These are phyloP conservation scores for Plenodomus lindquistii DNA, from an alignment of 2,329 filamentous ascomycete genomes.

Conservation along the genomic window DNA sequence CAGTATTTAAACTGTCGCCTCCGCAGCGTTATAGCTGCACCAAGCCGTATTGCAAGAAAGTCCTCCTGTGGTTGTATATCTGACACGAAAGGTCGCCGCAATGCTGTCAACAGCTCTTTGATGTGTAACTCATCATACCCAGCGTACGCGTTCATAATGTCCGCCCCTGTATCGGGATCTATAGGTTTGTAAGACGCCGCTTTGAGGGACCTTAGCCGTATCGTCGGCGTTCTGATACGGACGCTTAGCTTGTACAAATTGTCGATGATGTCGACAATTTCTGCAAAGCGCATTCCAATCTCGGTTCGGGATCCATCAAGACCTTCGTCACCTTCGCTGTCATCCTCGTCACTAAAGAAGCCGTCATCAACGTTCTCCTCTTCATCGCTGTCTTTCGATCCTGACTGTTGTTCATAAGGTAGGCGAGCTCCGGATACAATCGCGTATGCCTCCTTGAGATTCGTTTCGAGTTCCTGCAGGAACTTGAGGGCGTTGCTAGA, in stretches of 20 bases:
- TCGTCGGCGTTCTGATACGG: constrained; percentile 40
- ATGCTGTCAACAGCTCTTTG: constrained; percentile 30
- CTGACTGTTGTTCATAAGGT: constrained; percentile 39
- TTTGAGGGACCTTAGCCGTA: constrained; percentile 40
- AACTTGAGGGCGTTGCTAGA: constrained; percentile 40
- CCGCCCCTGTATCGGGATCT: constrained; percentile 42
- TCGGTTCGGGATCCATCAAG: constrained; percentile 29
- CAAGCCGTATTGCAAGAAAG: constrained; percentile 30
- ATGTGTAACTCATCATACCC: constrained; percentile 34
- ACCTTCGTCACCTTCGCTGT: constrained; percentile 21
- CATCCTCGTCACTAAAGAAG: constrained; percentile 34
- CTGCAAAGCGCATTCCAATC: constrained; percentile 40
- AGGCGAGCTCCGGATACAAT: constrained; percentile 34
- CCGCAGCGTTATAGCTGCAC: constrained; percentile 37
- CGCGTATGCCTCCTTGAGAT: constrained; percentile 31
- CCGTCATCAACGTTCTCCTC: constrained; percentile 32
- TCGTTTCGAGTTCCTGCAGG: constrained; percentile 36
- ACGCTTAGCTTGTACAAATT: constrained; percentile 45
- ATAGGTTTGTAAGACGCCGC: constrained; percentile 40
- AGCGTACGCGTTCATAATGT: constrained; percentile 39
- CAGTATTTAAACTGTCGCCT: constrained; percentile 46
- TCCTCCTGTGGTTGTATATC: constrained; percentile 18
- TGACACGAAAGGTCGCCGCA: constrained; percentile 18
- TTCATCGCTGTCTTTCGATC: constrained; percentile 14
- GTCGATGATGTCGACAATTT: constrained; percentile 44